Percentiles rank a stretch among this genome's conserved stretches.
Conservation (phyloP, 2,329 filamentous ascomycete species). For the Hypoxylon sp. region DNA sequence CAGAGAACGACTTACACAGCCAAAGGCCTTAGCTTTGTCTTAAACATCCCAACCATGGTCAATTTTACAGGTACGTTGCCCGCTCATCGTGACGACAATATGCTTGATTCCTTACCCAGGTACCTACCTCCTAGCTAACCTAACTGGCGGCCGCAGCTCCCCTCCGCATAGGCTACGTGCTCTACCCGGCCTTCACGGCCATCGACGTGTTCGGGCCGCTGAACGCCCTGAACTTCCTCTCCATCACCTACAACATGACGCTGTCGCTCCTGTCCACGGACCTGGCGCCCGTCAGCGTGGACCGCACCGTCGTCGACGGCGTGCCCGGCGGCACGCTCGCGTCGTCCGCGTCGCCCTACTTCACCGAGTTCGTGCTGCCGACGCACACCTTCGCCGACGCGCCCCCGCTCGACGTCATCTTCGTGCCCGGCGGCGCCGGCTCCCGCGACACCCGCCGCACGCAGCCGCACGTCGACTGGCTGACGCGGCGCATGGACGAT, state of each 20-base stretch:
- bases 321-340: constrained; percentile 16
- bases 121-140: no score
- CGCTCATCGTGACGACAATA: background rate
- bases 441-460: constrained; percentile 30
- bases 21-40: background rate
- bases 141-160: constrained; percentile 24
- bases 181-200: constrained; percentile 47
- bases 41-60: constrained; percentile 27
- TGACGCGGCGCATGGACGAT: constrained; percentile 26
- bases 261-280: constrained; percentile 44
- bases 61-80: constrained; percentile 31
- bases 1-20: background rate
- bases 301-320: constrained; percentile 40
- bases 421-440: constrained; percentile 44
- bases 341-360: constrained; percentile 30
- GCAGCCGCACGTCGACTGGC: constrained; percentile 44
- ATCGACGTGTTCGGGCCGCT: constrained; percentile 50
- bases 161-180: constrained; percentile 45
- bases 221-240: constrained; percentile 45
- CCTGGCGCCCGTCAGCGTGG: constrained; percentile 42
- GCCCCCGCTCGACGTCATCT: constrained; percentile 41
- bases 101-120: background rate
- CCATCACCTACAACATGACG: constrained; percentile 41
- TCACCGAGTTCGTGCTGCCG: constrained; percentile 39
- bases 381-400: constrained; percentile 43